Percentiles rank a stretch among this genome's conserved stretches.
phyloP scores from a whole-genome alignment of 1,284 basidiomycete species.

The Anthracocystis panici-leucophaei region DNA sequence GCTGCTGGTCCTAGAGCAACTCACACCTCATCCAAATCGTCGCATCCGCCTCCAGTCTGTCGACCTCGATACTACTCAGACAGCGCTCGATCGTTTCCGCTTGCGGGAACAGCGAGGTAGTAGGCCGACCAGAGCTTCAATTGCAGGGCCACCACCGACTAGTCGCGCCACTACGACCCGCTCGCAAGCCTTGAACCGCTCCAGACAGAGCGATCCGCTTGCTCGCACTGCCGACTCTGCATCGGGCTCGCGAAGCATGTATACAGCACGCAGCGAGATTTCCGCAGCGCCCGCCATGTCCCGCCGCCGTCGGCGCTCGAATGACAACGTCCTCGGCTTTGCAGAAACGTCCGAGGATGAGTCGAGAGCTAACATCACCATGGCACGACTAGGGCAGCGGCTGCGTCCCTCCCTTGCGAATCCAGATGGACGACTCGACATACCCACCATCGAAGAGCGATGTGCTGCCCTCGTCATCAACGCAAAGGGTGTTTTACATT shows the following conservation, averaged over 20 bases:
- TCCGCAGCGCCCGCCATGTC: slow-evolving; percentile 7
- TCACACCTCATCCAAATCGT: slow-evolving; percentile 31
- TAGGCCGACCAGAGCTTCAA: slow-evolving; percentile 19
- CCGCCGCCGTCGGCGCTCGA: slow-evolving; percentile 9
- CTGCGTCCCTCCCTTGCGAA: slow-evolving; percentile 40
- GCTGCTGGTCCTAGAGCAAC: slow-evolving; percentile 25
- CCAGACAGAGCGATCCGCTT: slow-evolving; percentile 27
- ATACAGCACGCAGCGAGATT: slow-evolving; percentile 22
- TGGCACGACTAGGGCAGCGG: slow-evolving; percentile 40
- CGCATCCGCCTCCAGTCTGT: slow-evolving; percentile 13
- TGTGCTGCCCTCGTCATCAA: slow-evolving; percentile 51
- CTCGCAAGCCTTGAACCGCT: slow-evolving; percentile 8
- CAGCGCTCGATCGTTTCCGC: slow-evolving; percentile 34
- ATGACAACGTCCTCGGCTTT: background rate
- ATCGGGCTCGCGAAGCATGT: slow-evolving; percentile 20
- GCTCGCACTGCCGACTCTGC: slow-evolving; percentile 12
- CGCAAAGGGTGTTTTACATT: slow-evolving; percentile 51
- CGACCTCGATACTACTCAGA: slow-evolving; percentile 27
- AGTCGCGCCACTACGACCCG: background rate
- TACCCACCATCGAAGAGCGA: slow-evolving; percentile 48
- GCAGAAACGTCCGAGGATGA: slow-evolving; percentile 12
- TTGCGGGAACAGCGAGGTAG: slow-evolving; percentile 11
- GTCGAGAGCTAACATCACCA: slow-evolving; percentile 20
- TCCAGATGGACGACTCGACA: slow-evolving; percentile 44
- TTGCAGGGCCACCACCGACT: slow-evolving; percentile 16